Percentiles rank a stretch among this genome's conserved stretches.
phyloP scores from a whole-genome alignment of 2,329 filamentous ascomycete species.

The Fusarium continuum region DNA sequence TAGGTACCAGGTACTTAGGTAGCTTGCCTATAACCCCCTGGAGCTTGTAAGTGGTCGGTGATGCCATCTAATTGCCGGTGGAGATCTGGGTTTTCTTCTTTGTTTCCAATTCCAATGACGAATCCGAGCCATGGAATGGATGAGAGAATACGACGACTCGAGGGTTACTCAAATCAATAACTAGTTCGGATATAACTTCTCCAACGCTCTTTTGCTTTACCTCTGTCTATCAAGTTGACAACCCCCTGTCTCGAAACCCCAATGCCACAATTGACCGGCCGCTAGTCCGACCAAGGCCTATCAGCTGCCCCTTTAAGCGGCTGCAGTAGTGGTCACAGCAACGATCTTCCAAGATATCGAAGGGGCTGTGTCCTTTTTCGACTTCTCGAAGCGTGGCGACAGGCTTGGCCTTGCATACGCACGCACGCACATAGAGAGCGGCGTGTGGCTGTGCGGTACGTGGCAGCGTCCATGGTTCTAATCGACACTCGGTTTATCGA shows the following conservation, averaged over 20 bases:
- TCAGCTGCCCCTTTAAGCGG: constrained; percentile 28
- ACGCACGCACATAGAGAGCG: no score
- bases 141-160: neutral
- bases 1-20: no score
- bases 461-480: neutral
- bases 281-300: constrained; percentile 5
- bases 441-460: constrained; percentile 23
- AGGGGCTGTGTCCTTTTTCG: constrained; percentile 22
- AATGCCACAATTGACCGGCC: neutral
- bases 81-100: constrained; percentile 14
- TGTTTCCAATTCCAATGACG: neutral
- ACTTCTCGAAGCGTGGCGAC: constrained; percentile 22
- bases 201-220: no score
- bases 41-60: neutral
- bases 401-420: neutral
- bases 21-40: no score
- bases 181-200: no score
- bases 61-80: constrained; percentile 9
- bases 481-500: neutral
- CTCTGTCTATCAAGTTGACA: no score
- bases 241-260: neutral
- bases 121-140: constrained; percentile 1
- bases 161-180: no score
- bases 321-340: constrained; percentile 1
- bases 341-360: neutral